Evolutionary conservation across 352 stramenopile species (phyloP), one percentile per base, ranked within the genome.

Genomic region (Pythium brachiatum): DNA sequence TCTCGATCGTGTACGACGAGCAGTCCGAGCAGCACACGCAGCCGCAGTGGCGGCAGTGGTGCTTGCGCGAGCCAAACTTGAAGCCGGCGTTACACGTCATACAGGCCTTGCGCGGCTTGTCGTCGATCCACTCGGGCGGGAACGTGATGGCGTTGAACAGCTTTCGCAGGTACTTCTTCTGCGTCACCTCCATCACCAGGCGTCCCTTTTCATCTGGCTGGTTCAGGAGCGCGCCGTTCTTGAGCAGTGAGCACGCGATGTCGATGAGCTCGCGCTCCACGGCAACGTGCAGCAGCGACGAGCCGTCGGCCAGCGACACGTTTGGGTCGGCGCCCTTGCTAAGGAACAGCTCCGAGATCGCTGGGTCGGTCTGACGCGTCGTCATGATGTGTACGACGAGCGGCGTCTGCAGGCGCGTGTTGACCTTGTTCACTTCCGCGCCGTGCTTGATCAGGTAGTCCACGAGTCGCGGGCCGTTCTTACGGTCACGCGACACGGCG

Each of bases 351-450:
- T 92, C 79, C 7, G 87, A 78, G 57, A 93, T 92, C 8, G 81
- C 79, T 43, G 86, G 78, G 50, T 95, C 86, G 7, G 83, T 92
- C 57, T 93, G 86, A 21, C 86, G 81, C 9, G 86, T 93, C 13
- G 86, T 95, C 78, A 95, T 85, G 48, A 95, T 83, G 72, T 93
- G 83, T 7, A 95, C 86, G 2, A 90, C 83, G 20, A 95, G 60
- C 18, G 83, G 86, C 25, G 77, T 88, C 62, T 95, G 86, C 44
- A 92, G 79, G 2, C 86, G 75, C 11, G 82, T 66, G 64, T 95
- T 95, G n/a, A 92, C 78, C 65, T 90, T 92, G 61, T 95, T 79
- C 13, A 95, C 81, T 51, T 92, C 80, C 15, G 75, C 82, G 25
- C 86, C 86, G 59, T 92, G 81, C 63, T 93, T 90, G 46, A 93